A percentile compares a stretch with the other conserved stretches of the same genome.
Conservation (phyloP, 2,329 filamentous ascomycete species). For the Venturia nashicola region DNA sequence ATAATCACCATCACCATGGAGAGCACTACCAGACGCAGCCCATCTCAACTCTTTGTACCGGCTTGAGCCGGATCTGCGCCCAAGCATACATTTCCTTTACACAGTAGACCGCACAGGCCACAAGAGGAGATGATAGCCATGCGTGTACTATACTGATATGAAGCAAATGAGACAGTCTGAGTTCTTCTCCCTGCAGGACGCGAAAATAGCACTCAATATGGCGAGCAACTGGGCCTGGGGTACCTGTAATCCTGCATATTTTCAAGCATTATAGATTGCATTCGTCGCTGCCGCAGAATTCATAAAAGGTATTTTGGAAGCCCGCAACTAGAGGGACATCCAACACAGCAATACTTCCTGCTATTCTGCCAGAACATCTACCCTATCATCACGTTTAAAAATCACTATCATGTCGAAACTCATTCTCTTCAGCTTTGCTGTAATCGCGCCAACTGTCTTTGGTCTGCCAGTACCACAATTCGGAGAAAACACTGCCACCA, state of each 20-base stretch:
- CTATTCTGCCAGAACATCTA: neutral
- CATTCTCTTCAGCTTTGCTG: neutral
- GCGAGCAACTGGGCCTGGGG: neutral
- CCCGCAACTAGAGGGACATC: neutral
- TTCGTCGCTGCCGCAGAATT: neutral
- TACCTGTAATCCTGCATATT: neutral
- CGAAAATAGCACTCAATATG: neutral
- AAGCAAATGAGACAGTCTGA: neutral
- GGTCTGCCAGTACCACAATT: constrained; percentile 1
- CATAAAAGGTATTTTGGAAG: neutral
- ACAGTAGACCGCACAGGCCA: neutral
- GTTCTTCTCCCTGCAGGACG: neutral
- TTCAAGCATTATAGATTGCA: neutral
- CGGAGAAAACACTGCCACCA: neutral
- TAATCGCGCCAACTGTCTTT: neutral
- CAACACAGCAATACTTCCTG: neutral
- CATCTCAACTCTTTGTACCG: neutral
- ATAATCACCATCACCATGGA: neutral
- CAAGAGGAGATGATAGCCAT: neutral
- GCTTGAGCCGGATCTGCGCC: neutral
- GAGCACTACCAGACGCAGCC: neutral
- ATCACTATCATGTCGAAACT: neutral
- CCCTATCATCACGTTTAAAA: neutral
- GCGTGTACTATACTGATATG: neutral
- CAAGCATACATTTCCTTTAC: neutral